Evolutionary conservation across 306 rosid species (phyloP).

Genomic region (Gillenia trifoliata): DNA sequence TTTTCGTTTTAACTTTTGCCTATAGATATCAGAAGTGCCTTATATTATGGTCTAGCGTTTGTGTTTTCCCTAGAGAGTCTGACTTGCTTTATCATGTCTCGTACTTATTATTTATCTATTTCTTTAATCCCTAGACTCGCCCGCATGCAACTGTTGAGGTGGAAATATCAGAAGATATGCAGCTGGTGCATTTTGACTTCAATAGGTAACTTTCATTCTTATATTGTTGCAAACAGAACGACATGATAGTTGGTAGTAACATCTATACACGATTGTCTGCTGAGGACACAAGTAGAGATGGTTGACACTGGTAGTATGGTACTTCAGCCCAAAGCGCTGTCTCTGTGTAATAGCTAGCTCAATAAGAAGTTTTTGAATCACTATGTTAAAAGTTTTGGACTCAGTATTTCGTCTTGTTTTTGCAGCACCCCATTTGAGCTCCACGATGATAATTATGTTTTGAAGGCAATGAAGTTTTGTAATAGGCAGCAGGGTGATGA

Average conservation of each 20-base stretch:
- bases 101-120: background rate
- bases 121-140: slow-evolving; percentile 52
- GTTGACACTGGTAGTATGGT: background rate
- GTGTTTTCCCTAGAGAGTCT: background rate
- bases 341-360: background rate
- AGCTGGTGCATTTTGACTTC: slow-evolving; percentile 97
- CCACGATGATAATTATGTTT: slow-evolving; percentile 88
- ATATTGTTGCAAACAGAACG: background rate
- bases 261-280: background rate
- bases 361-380: background rate
- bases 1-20: background rate
- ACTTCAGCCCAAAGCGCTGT: background rate
- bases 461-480: slow-evolving; percentile 84
- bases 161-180: slow-evolving; percentile 99
- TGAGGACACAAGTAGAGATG: background rate
- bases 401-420: slow-evolving; percentile 6
- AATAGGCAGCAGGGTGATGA: slow-evolving; percentile 55
- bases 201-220: slow-evolving; percentile 54
- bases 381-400: background rate
- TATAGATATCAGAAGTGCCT: background rate
- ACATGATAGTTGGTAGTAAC: background rate
- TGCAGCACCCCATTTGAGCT: slow-evolving; percentile 97
- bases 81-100: slow-evolving; percentile 4
- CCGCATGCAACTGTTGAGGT: slow-evolving; percentile 99
- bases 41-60: background rate